phyloP scores from a whole-genome alignment of 2,329 filamentous ascomycete genomes.

The Eutypella sp. region DNA sequence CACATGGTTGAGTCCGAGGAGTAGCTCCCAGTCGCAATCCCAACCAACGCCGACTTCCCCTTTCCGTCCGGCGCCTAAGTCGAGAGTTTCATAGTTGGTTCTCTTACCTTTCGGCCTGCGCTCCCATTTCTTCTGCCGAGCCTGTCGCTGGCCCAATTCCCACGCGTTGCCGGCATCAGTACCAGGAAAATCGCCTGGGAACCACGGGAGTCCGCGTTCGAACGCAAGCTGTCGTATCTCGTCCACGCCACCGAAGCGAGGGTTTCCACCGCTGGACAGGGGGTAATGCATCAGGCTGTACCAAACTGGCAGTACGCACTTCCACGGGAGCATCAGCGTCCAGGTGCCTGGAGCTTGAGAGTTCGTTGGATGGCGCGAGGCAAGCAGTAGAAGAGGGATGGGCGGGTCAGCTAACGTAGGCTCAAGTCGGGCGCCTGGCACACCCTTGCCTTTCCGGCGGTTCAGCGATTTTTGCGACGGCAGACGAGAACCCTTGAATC shows the following conservation, averaged over 20 bases:
- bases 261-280: slow-evolving; percentile 72
- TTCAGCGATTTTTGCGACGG: slow-evolving; percentile 79
- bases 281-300: slow-evolving; percentile 79
- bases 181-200: slow-evolving; percentile 78
- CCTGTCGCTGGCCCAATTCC: slow-evolving; percentile 62
- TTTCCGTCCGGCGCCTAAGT: slow-evolving; percentile 67
- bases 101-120: slow-evolving; percentile 78
- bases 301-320: slow-evolving; percentile 82
- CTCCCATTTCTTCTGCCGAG: slow-evolving; percentile 63
- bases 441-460: slow-evolving; percentile 60
- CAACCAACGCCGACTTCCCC: slow-evolving; percentile 81
- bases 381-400: slow-evolving; percentile 71
- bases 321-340: slow-evolving; percentile 86
- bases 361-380: slow-evolving; percentile 45
- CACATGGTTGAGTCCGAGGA: slow-evolving; percentile 42
- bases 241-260: slow-evolving; percentile 74
- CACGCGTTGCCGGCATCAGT: slow-evolving; percentile 75
- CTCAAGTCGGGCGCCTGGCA: slow-evolving; percentile 59
- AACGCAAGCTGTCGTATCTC: slow-evolving; percentile 78
- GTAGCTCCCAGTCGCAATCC: slow-evolving; percentile 74
- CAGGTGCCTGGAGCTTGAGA: slow-evolving; percentile 62
- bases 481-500: slow-evolving; percentile 60
- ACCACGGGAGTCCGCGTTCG: slow-evolving; percentile 74
- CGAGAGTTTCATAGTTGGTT: slow-evolving; percentile 66
- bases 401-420: slow-evolving; percentile 59